Conservation (phyloP, 108 stramenopile species). For the Cafeteria roenbergensis region DNA sequence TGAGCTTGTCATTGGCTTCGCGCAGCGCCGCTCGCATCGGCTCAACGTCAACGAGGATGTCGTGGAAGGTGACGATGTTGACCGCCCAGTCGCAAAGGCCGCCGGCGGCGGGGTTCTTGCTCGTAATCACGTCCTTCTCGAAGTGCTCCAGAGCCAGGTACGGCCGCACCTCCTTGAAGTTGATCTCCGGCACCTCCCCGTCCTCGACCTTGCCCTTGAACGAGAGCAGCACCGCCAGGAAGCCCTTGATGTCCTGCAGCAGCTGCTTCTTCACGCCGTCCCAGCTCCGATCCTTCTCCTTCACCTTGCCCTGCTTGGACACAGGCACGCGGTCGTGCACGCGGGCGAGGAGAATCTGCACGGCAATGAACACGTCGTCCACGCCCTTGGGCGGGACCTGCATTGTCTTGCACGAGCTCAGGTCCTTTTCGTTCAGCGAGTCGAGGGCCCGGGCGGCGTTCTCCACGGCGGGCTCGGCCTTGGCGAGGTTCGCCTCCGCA, state of each 20-base stretch:
- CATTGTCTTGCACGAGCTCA: constrained; percentile 47
- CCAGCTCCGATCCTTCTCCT: constrained; percentile 53
- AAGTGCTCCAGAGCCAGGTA: constrained; percentile 59
- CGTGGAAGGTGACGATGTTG: constrained; percentile 64
- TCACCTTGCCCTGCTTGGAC: constrained; percentile 57
- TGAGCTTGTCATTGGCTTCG: constrained; percentile 43
- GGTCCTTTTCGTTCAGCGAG: constrained; percentile 50
- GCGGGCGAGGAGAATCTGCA: constrained; percentile 70
- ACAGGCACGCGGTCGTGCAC: constrained; percentile 40
- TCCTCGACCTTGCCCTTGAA: constrained; percentile 53
- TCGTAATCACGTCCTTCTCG: constrained; percentile 46
- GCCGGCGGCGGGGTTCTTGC: constrained; percentile 62
- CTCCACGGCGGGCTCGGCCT: constrained; percentile 51
- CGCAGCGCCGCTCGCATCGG: constrained; percentile 54
- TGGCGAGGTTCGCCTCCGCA: constrained; percentile 49
- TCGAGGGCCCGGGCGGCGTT: constrained; percentile 54
- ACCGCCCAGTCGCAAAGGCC: constrained; percentile 58
- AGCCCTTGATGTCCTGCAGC: constrained; percentile 60
- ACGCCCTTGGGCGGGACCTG: constrained; percentile 50
- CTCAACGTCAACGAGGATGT: constrained; percentile 60
- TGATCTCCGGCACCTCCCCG: constrained; percentile 38
- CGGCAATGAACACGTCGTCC: constrained; percentile 70
- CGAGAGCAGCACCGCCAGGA: constrained; percentile 54
- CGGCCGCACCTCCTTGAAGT: constrained; percentile 54
- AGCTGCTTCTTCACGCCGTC: constrained; percentile 60